A percentile compares a stretch with the other conserved stretches of the same genome.
Evolutionary conservation across 495 filamentous ascomycete species (phyloP).

Genomic region (Penicillium cinerascens): DNA sequence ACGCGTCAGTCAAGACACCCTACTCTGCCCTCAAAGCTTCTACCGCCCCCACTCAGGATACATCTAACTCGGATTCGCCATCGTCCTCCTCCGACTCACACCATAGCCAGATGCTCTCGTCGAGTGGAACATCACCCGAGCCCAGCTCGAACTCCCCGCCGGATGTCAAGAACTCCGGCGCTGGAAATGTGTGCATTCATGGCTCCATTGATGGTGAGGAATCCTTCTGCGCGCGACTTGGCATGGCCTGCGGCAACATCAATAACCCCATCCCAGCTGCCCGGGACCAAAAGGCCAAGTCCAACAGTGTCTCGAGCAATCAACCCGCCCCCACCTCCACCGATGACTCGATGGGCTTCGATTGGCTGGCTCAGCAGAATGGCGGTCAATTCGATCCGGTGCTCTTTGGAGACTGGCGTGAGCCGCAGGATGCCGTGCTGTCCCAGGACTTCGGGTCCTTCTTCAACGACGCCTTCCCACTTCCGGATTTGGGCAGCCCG

Average conservation of each 20-base stretch:
- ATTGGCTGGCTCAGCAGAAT: slow-evolving; percentile 81
- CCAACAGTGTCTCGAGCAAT: slow-evolving; percentile 29
- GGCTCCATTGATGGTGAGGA: slow-evolving; percentile 52
- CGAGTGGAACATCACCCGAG: slow-evolving; percentile 77
- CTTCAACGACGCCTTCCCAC: slow-evolving; percentile 84
- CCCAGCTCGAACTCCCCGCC: slow-evolving; percentile 56
- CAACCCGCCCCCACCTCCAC: slow-evolving; percentile 13
- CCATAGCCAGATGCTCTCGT: slow-evolving; percentile 66
- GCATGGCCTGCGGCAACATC: slow-evolving; percentile 69
- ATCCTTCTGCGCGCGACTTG: slow-evolving; percentile 65
- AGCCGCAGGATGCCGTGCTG: slow-evolving; percentile 73
- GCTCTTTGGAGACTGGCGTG: slow-evolving; percentile 90
- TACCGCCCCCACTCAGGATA: slow-evolving; percentile 32
- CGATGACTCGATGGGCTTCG: slow-evolving; percentile 46
- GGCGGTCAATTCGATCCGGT: slow-evolving; percentile 87
- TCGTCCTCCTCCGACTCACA: slow-evolving; percentile 56
- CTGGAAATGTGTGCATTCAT: slow-evolving; percentile 22
- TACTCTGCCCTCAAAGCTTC: slow-evolving; percentile 23
- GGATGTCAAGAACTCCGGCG: slow-evolving; percentile 50
- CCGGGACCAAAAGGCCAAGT: slow-evolving; percentile 25
- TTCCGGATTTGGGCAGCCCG: slow-evolving; percentile 69
- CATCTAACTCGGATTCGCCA: slow-evolving; percentile 52
- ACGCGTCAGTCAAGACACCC: slow-evolving; percentile 7
- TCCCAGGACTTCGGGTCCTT: slow-evolving; percentile 71
- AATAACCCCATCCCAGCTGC: slow-evolving; percentile 61